Base-by-base conservation (phyloP, 768 basidiomycete species). In the Tylopilus felleus region DNA sequence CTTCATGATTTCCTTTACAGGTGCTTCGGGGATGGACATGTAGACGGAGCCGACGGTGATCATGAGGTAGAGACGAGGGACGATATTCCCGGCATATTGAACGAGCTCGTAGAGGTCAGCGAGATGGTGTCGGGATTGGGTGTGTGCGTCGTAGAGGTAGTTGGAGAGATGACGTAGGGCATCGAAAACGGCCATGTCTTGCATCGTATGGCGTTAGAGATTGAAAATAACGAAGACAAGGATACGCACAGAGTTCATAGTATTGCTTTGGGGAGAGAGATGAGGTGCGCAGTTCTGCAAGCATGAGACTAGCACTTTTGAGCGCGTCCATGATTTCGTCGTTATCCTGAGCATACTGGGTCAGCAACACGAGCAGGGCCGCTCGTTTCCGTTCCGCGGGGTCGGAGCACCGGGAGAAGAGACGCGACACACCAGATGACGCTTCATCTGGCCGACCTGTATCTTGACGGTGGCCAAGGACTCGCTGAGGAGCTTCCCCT, bases 1-100 rank as follows among this genome's bases (percentile, higher is more conserved):
- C 79, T 97, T 98, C 96, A 98, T 99, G 58, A 99, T 93, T 75
- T 99, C 96, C 78, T 94, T 97, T 52, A 98, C 86, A 5, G 96
- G 96, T 10, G 96, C 95, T 55, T 97, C 96, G 3, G 93, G 85
- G 48, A 98, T 86, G 27, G 93, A 94, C 97, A 99, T 98, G 79
- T 98, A 99, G 33, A 98, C 95, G 1, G 96, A 92, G 59, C 97
- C 97, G 57, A 99, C 96, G 36, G 97, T 98, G 64, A 98, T 97
- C 97, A 99, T 98, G 65, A 98, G 90, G 74, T 98, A 93, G 33
- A 92, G 78, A 17, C 93, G 85, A 23, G 93, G 93, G 46, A 96
- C 87, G 69, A 97, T 95, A 70, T 95, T 96, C 67, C 93, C 93
- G 33, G 93, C 93, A 69, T 96, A 99, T 82, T 99, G 97, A n/a